A percentile compares a stretch with the other conserved stretches of the same genome.
phyloP scores from a whole-genome alignment of 2,329 filamentous ascomycete genomes.

The Ophiocordyceps camponoti-saundersi region DNA sequence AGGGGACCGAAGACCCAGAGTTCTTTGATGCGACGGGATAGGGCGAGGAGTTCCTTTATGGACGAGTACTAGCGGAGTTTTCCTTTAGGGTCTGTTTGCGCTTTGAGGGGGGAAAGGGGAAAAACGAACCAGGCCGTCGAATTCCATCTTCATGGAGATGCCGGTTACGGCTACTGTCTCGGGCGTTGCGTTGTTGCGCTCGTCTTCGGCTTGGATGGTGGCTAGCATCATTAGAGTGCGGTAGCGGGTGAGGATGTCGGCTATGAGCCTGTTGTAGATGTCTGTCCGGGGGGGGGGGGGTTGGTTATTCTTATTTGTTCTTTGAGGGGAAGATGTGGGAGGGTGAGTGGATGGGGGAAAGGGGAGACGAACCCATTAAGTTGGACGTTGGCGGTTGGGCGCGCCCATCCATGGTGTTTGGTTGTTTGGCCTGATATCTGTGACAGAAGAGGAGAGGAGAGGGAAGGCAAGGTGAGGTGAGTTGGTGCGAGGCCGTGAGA shows the following conservation, averaged over 20 bases:
- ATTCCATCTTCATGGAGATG: conserved; percentile 27
- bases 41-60: conserved; percentile 25
- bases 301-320: background rate
- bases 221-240: conserved; percentile 25
- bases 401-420: conserved; percentile 16
- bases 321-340: no score
- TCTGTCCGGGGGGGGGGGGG: conserved; percentile 10
- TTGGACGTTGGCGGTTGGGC: conserved; percentile 15
- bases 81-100: rapidly evolving
- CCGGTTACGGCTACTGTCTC: conserved; percentile 24
- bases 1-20: conserved; percentile 27
- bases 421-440: background rate
- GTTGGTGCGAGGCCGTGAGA: background rate
- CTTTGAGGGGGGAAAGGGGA: background rate
- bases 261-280: conserved; percentile 26
- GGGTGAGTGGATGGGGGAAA: background rate
- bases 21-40: conserved; percentile 27
- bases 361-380: conserved; percentile 14
- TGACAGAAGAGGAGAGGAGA: background rate
- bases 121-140: conserved; percentile 20
- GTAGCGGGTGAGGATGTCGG: conserved; percentile 25
- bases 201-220: conserved; percentile 22
- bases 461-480: background rate
- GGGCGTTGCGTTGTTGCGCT: conserved; percentile 20
- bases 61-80: conserved; percentile 24